Evolutionary conservation across 2,329 filamentous ascomycete species (phyloP).

Genomic region (Raffaelea deltoideospora): DNA sequence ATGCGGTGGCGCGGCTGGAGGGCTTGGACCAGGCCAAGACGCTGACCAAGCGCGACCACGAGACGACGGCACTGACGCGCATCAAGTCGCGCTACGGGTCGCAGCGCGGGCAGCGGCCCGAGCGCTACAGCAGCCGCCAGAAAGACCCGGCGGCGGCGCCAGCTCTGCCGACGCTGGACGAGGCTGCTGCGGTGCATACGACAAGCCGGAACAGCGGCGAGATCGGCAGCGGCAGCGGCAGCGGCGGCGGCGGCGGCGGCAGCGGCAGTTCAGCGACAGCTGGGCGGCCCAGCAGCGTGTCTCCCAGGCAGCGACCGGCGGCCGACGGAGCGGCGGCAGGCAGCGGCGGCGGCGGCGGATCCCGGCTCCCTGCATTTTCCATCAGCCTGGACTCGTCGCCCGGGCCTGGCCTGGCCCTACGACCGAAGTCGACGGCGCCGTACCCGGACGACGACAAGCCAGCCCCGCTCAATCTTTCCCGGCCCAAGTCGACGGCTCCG

Average conservation of each 20-base stretch:
- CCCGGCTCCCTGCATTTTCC: constrained; percentile 35
- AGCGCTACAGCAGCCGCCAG: constrained; percentile 32
- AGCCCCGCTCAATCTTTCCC: constrained; percentile 26
- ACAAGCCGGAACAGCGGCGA: too few relatives aligned
- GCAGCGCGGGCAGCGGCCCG: constrained; percentile 44
- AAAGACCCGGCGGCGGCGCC: constrained; percentile 15
- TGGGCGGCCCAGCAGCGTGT: too few relatives aligned
- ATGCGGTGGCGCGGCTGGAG: constrained; percentile 69
- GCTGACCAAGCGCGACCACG: constrained; percentile 80
- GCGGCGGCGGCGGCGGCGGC: too few relatives aligned
- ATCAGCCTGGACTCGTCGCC: constrained; percentile 35
- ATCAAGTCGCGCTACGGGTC: constrained; percentile 74
- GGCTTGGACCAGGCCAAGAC: constrained; percentile 71
- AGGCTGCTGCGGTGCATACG: too few relatives aligned
- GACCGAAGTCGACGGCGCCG: constrained; percentile 44
- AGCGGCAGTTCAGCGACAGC: too few relatives aligned
- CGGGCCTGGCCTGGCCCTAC: constrained; percentile 16
- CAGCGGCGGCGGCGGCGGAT: too few relatives aligned
- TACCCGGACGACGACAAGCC: constrained; percentile 57
- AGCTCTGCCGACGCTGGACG: constrained; percentile 32
- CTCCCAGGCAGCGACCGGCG: too few relatives aligned
- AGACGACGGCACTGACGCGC: constrained; percentile 72
- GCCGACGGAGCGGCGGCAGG: too few relatives aligned
- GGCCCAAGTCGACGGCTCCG: constrained; percentile 31
- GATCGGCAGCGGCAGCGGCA: too few relatives aligned